These are phyloP conservation scores for Syzygium aromaticum DNA, from an alignment of 345 rosid genomes.

Conservation along the genomic window DNA sequence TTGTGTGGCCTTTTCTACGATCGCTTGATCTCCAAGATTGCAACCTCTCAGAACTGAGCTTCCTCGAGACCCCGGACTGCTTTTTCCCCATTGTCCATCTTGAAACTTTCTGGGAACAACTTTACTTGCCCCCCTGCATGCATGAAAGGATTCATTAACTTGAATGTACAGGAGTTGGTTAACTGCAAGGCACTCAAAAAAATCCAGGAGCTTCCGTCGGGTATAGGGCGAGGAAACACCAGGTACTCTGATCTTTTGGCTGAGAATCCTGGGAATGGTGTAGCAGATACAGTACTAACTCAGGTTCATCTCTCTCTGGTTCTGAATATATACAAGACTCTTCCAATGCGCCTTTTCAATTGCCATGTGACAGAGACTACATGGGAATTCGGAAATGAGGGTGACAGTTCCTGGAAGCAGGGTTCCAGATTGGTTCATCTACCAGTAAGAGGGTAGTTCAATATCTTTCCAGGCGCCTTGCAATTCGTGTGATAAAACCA, in stretches of 20 bases:
- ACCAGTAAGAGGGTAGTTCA: not conserved
- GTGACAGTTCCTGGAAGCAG: accelerated
- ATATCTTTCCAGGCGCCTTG: not conserved
- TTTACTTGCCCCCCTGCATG: not conserved
- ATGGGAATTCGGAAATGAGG: not conserved
- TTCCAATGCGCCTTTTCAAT: not conserved
- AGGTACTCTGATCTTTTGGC: not conserved
- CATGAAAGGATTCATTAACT: not conserved
- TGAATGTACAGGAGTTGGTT: not conserved
- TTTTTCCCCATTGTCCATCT: not conserved
- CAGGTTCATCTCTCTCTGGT: not conserved
- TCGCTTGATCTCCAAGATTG: not conserved
- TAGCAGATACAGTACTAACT: not conserved
- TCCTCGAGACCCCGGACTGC: not conserved
- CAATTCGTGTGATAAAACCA: not conserved
- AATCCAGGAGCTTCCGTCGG: not conserved
- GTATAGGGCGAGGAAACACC: not conserved
- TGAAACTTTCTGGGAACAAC: not conserved
- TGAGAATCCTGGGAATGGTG: not conserved
- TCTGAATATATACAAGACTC: not conserved
- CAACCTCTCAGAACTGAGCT: not conserved
- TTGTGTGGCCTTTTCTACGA: not conserved
- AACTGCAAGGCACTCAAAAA: not conserved
- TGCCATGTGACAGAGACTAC: not conserved
- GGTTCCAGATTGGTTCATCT: not conserved